A percentile compares a stretch with the other conserved stretches of the same genome.
phyloP scores from a whole-genome alignment of 2,329 filamentous ascomycete species.

The Colletotrichum siamense region DNA sequence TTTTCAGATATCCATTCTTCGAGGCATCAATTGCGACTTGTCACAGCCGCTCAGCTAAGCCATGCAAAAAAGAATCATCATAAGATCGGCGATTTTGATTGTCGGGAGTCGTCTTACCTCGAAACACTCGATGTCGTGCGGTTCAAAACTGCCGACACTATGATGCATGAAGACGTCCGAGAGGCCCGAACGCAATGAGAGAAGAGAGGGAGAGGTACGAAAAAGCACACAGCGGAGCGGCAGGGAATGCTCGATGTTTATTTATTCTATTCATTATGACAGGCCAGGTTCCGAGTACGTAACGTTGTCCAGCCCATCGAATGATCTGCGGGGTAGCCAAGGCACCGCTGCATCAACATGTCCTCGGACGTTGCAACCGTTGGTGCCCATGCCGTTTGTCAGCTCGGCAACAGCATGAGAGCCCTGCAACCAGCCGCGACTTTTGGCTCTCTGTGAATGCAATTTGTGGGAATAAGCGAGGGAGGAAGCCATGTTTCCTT shows the following conservation, averaged over 20 bases:
- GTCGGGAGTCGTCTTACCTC: background rate
- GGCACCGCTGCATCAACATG: background rate
- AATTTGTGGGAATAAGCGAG: background rate
- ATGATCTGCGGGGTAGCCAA: constrained; percentile 16
- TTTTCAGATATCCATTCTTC: constrained; percentile 36
- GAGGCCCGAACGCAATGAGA: background rate
- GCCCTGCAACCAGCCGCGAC: background rate
- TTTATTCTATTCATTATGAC: background rate
- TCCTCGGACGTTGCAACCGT: background rate
- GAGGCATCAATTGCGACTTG: constrained; percentile 27
- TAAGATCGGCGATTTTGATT: background rate
- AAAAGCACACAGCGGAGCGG: background rate
- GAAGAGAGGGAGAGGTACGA: background rate
- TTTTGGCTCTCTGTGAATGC: background rate
- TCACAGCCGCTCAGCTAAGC: constrained; percentile 36
- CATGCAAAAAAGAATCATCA: constrained; percentile 38
- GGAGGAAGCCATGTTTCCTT: background rate
- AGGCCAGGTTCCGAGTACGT: constrained; percentile 3
- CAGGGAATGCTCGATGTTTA: background rate
- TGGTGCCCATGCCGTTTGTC: background rate
- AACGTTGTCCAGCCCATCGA: constrained; percentile 4
- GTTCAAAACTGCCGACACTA: background rate
- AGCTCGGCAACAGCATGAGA: background rate
- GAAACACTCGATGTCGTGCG: background rate
- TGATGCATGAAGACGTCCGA: background rate